Evolutionary conservation across 2,329 filamentous ascomycete species (phyloP).

Genomic region (Aureobasidium subglaciale): DNA sequence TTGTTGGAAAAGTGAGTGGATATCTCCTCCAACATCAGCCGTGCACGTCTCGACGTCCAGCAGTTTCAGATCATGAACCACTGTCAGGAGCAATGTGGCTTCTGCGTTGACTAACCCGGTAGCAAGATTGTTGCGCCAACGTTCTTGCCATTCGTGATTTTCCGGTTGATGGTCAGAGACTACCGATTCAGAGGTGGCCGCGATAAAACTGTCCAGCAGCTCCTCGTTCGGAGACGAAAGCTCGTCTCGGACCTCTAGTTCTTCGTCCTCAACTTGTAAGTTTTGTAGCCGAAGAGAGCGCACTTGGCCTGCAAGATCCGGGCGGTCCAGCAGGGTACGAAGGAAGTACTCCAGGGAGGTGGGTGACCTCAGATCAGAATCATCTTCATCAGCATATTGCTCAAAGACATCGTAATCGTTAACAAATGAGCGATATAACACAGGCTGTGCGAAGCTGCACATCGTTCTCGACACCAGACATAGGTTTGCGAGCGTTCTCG

Average conservation of each 20-base stretch:
- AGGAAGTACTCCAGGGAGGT: not conserved
- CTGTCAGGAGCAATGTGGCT: not conserved
- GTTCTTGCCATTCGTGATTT: not conserved
- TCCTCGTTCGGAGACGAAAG: not conserved
- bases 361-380: not conserved
- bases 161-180: not conserved
- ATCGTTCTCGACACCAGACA: not conserved
- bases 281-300: not conserved
- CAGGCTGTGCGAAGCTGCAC: not conserved
- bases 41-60: not conserved
- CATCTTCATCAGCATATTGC: not conserved
- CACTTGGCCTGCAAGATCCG: not conserved
- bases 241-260: not conserved
- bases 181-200: too few species aligned
- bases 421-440: not conserved
- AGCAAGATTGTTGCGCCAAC: not conserved
- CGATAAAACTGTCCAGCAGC: not conserved
- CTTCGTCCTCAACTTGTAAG: not conserved
- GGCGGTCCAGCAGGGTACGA: not conserved
- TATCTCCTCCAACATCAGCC: too few species aligned
- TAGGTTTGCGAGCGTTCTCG: not conserved
- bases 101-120: not conserved
- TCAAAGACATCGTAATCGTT: not conserved
- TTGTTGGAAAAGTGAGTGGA: too few species aligned
- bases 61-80: not conserved